phyloP scores from a whole-genome alignment of 768 basidiomycete species.

The Podaxis carcinomalis region DNA sequence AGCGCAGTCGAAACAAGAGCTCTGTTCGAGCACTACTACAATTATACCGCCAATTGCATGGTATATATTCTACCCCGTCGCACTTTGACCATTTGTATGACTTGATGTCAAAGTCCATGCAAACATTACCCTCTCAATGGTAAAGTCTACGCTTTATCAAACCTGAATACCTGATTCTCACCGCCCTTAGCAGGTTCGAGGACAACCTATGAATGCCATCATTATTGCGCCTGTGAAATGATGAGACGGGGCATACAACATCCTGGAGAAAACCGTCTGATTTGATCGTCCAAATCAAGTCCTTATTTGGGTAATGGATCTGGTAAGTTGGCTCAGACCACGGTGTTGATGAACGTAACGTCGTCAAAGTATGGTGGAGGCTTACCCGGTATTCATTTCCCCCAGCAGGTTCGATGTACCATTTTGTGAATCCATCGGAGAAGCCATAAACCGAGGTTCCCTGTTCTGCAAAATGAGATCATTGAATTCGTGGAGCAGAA shows the following conservation, averaged over 20 bases:
- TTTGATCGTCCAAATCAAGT: conserved; percentile 2
- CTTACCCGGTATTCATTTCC: conserved; percentile 1
- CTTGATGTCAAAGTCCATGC: too few species aligned
- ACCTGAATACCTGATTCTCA: not conserved
- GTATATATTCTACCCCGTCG: too few species aligned
- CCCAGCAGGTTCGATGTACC: conserved; percentile 7
- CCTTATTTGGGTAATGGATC: conserved; percentile 9
- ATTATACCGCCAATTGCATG: too few species aligned
- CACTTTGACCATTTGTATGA: too few species aligned
- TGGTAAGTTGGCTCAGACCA: not conserved
- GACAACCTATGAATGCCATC: not conserved
- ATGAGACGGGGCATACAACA: not conserved
- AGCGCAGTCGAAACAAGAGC: too few species aligned
- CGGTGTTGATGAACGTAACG: not conserved
- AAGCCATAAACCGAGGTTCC: not conserved
- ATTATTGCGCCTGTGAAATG: not conserved
- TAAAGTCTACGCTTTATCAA: not conserved
- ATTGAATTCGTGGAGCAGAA: not conserved
- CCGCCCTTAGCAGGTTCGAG: not conserved
- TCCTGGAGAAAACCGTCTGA: not conserved
- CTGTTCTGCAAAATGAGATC: not conserved
- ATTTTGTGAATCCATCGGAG: conserved; percentile 7
- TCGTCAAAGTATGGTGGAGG: not conserved
- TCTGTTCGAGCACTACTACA: too few species aligned
- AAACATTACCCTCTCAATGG: too few species aligned